Base-by-base conservation (phyloP, 768 basidiomycete genomes). In the Phanerochaete sordida region DNA sequence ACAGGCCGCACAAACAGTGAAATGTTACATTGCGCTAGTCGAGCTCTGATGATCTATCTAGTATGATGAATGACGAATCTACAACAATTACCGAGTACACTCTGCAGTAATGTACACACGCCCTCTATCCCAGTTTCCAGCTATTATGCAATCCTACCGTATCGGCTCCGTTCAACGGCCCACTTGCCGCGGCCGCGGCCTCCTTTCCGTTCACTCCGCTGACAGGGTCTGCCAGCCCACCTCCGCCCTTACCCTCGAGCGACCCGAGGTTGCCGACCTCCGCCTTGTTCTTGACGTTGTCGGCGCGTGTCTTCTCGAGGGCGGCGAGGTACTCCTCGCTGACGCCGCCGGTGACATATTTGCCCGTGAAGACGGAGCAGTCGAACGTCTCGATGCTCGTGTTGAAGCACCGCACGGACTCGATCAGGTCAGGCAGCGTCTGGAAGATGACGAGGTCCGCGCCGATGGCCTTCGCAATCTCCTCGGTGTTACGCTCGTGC, bases 391-490 rank as follows among this genome's bases (percentile, higher is more conserved):
- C 72, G 69, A 99, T 90, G 16, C 74, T 70, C 0, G 88, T 83
- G 71, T 97, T 98, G 74, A 93, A 83, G 67, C 91, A 86, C 53
- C 88, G 81, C 62, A 98, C 95, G 21, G 93, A 93, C 23, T 85
- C 73, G 59, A 95, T 79, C 62, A 99, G 85, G 73, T 98, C 95
- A 0, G 85, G 80, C 0, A 99, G 83, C 15, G 91, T 92, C 74
- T 99, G 97, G 80, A 90, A 99, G 70, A 99, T 90, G 72, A 95
- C 90, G 39, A 96, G 83, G 75, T 99, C 97, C 11, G 95, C 97
- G 46, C 95, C 95, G 62, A 98, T 97, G 56, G 84, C 84, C 23
- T 75, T 67, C 2, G 93, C 90, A 62, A 98, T 87, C 61, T 87
- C 82, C 24, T 82, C 78, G 12, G 81, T 83, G 55, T 85, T 83